Evolutionary conservation across 1,284 basidiomycete genomes (phyloP).

Genomic region (Clitocybe nebularis): DNA sequence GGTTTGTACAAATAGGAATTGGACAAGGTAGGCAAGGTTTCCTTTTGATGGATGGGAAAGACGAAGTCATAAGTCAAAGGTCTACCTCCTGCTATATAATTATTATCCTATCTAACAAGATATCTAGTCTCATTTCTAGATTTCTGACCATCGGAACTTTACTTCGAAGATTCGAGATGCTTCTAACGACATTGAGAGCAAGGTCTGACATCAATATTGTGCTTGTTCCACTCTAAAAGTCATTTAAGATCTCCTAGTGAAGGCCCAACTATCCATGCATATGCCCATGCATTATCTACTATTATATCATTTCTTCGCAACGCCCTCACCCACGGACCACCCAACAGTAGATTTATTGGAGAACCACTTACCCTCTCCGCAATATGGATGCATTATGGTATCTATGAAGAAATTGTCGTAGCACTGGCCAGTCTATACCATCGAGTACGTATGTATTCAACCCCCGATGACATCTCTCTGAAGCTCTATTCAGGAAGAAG

Average conservation of each 20-base stretch:
- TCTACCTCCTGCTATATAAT: constrained; percentile 18
- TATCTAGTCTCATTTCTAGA: constrained; percentile 47
- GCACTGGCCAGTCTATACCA: constrained; percentile 52
- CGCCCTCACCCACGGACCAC: constrained; percentile 33
- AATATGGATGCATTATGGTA: constrained; percentile 50
- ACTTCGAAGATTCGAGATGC: constrained; percentile 58
- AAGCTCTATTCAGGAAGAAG: constrained; percentile 32
- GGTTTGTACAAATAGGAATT: constrained; percentile 39
- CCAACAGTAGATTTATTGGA: constrained; percentile 16
- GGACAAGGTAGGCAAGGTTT: constrained; percentile 25
- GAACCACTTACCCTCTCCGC: constrained; percentile 33
- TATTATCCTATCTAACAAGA: not conserved
- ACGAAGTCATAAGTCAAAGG: constrained; percentile 55
- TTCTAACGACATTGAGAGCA: constrained; percentile 38
- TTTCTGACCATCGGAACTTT: constrained; percentile 63
- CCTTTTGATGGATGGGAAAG: constrained; percentile 49
- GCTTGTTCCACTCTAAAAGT: constrained; percentile 9
- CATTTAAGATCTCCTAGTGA: constrained; percentile 36
- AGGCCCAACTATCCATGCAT: constrained; percentile 57
- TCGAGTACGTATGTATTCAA: constrained; percentile 39
- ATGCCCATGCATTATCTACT: constrained; percentile 59
- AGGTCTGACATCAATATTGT: constrained; percentile 32
- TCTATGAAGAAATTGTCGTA: constrained; percentile 45
- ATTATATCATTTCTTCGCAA: constrained; percentile 48
- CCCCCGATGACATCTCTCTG: constrained; percentile 1